Base-by-base conservation (phyloP, 148 eudicot species). In the Rhododendron williamsianum region DNA sequence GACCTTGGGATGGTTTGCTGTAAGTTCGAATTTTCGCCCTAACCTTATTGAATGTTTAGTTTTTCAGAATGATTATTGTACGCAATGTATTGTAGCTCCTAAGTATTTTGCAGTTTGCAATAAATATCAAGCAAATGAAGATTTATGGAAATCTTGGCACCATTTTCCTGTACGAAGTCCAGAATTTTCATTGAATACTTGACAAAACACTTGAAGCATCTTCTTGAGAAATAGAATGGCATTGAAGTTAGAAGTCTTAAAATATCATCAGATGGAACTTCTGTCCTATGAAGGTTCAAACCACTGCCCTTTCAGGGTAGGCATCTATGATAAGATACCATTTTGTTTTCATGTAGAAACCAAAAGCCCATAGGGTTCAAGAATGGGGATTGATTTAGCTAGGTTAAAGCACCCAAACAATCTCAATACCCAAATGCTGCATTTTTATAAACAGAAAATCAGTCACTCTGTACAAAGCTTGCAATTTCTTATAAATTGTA, bases 1-100 rank as follows among this genome's bases (percentile, higher is more conserved):
- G 89, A 92, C 83, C 36, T 2, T 76, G 76, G 76, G 5, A 30
- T 13, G 38, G 7, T 71, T 71, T 7, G 7, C 41, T 33, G 38
- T 30, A 33, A 30, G 19, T 30, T 4, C 27, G 60, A 79, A n/a
- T 48, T 48, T 77, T 48, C 0, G 60, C 60, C 38, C 1, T 48
- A 13, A 49, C 81, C 13, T 48, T 51, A 27, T 25, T 11, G 25
- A 9, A 7, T 19, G 25, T 77, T 23, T 41, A 41, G 27, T 21
- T 21, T 3, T 79, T 49, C 81, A 79, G 60, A 49, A 79, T 27
- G 81, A 49, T 27, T 78, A 18, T 30, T 45, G 30, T 27, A 79
- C 4, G 8, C 81, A 48, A 16, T 38, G 81, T 45, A 1, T 78
- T 11, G 80, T 77, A 45, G 49, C 16, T 52, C 27, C 4, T 11